Conservation (phyloP, 148 eudicot species). For the Nyssa sinensis region DNA sequence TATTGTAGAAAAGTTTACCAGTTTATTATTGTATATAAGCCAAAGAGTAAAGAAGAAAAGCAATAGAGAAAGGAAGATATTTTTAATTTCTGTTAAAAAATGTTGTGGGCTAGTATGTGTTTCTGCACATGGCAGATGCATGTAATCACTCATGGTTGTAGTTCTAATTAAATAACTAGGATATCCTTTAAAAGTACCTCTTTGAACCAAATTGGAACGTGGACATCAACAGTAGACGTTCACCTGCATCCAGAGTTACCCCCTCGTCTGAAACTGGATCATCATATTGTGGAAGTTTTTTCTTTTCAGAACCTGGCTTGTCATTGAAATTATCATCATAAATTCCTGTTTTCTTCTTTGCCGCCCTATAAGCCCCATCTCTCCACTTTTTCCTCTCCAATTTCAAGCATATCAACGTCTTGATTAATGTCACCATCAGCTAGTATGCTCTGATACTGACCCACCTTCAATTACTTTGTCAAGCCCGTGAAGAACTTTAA, state of each 20-base stretch:
- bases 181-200: no score
- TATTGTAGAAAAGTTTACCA: no score
- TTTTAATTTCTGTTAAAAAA: no score
- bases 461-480: constrained; percentile 98
- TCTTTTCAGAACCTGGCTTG: constrained; percentile 63
- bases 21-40: no score
- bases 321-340: constrained; percentile 89
- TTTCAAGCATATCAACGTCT: constrained; percentile 94
- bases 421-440: constrained; percentile 86
- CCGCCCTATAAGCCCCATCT: constrained; percentile 84
- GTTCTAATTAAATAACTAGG: no score
- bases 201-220: no score
- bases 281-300: constrained; percentile 92
- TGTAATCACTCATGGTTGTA: no score
- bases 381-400: constrained; percentile 95
- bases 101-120: no score
- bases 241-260: constrained; percentile 77
- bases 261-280: constrained; percentile 89
- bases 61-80: no score
- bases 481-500: constrained; percentile 92
- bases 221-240: constrained; percentile 81
- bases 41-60: no score
- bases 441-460: constrained; percentile 91
- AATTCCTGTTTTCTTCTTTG: constrained; percentile 70
- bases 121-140: no score